phyloP scores from a whole-genome alignment of 2,329 filamentous ascomycete genomes.

The Hypoxylon sp. region DNA sequence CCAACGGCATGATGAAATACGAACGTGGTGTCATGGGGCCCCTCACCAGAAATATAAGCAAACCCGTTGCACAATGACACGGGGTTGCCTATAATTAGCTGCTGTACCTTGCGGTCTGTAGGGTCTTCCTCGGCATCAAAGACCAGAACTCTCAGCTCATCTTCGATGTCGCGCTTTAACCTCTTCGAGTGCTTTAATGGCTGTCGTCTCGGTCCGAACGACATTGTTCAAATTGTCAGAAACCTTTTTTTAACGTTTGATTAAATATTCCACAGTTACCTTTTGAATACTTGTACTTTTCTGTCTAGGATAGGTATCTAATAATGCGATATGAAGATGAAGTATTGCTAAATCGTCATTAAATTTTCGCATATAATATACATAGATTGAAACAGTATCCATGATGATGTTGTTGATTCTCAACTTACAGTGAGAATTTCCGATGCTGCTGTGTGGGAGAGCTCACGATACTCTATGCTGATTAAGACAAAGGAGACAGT shows the following conservation, averaged over 20 bases:
- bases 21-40: conserved; percentile 17
- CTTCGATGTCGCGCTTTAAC: conserved; percentile 21
- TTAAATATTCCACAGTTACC: background rate
- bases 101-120: conserved; percentile 5
- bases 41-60: conserved; percentile 19
- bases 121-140: conserved; percentile 15
- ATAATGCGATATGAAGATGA: background rate
- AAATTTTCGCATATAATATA: background rate
- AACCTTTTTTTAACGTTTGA: background rate
- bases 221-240: conserved; percentile 11
- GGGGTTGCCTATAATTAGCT: conserved; percentile 31
- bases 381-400: background rate
- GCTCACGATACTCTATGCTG: background rate
- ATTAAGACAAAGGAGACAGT: background rate
- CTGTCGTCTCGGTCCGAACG: background rate
- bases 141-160: conserved; percentile 19
- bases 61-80: conserved; percentile 32
- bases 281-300: background rate
- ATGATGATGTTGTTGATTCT: background rate
- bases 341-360: background rate
- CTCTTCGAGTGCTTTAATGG: conserved; percentile 1
- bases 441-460: background rate
- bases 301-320: background rate
- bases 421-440: background rate
- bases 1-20: conserved; percentile 26